Percentiles rank a stretch among this genome's conserved stretches.
phyloP scores from a whole-genome alignment of 768 basidiomycete species.

The Trametes meyenii region DNA sequence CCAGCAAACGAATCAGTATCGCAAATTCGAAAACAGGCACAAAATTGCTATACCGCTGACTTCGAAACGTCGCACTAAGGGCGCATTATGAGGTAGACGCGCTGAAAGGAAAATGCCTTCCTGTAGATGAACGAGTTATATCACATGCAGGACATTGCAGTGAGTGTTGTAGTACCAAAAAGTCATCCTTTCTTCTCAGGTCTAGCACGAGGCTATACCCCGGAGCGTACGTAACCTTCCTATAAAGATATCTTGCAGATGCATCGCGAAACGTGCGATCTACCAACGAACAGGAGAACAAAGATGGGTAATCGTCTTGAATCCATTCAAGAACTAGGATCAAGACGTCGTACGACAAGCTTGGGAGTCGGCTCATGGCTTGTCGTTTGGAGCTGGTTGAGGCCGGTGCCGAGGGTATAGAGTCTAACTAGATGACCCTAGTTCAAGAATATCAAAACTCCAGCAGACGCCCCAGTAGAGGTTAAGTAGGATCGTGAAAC shows the following conservation, averaged over 20 bases:
- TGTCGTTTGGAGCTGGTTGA: too few species aligned
- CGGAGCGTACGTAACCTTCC: slow-evolving; percentile 46
- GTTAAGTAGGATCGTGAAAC: too few species aligned
- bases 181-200: slow-evolving; percentile 38
- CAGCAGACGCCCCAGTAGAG: too few species aligned
- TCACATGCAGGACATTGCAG: neutral
- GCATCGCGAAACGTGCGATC: slow-evolving; percentile 48
- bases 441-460: too few species aligned
- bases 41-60: slow-evolving; percentile 7
- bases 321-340: slow-evolving; percentile 37
- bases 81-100: slow-evolving; percentile 19
- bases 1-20: slow-evolving; percentile 32
- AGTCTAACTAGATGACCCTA: too few species aligned
- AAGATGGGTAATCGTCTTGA: slow-evolving; percentile 37
- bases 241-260: slow-evolving; percentile 50
- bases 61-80: slow-evolving; percentile 12
- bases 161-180: slow-evolving; percentile 34
- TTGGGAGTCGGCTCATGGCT: too few species aligned
- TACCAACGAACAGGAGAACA: slow-evolving; percentile 48
- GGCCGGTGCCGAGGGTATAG: too few species aligned
- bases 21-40: neutral
- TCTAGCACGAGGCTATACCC: slow-evolving; percentile 37
- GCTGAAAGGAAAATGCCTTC: slow-evolving; percentile 13
- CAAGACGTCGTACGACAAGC: slow-evolving; percentile 24
- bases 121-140: neutral